These are phyloP conservation scores for Sporobolomyces roseus DNA, from an alignment of 768 basidiomycete genomes.

Conservation along the genomic window DNA sequence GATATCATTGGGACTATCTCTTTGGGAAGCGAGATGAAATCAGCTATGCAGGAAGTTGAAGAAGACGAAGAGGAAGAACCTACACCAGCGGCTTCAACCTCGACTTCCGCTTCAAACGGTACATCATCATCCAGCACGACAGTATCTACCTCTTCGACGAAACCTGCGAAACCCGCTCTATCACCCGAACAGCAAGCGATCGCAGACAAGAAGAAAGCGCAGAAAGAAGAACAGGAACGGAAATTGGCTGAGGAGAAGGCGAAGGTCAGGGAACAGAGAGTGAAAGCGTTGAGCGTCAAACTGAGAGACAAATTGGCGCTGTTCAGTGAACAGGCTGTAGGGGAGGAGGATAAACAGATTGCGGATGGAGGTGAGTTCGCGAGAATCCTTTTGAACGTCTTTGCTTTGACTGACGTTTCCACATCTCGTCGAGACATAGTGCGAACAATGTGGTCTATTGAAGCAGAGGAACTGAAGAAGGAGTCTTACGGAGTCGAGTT, in stretches of 20 bases:
- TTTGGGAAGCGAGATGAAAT: conserved; percentile 86
- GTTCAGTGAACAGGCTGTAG: conserved; percentile 64
- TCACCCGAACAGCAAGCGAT: conserved; percentile 65
- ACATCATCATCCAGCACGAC: background rate
- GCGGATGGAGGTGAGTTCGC: conserved; percentile 58
- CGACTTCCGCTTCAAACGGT: background rate
- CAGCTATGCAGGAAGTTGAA: conserved; percentile 79
- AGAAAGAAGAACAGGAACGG: conserved; percentile 52
- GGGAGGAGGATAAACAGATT: conserved; percentile 66
- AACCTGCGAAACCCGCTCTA: conserved; percentile 33
- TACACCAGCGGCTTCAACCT: background rate
- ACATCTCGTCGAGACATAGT: background rate
- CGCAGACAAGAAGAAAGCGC: conserved; percentile 47
- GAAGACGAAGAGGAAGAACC: conserved; percentile 52
- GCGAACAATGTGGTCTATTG: conserved; percentile 44
- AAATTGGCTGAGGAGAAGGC: conserved; percentile 59
- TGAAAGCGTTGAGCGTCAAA: conserved; percentile 70
- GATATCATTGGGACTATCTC: conserved; percentile 86
- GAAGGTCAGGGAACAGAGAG: conserved; percentile 68
- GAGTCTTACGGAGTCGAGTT: conserved; percentile 86
- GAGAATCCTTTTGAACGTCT: background rate
- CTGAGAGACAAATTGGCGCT: conserved; percentile 77
- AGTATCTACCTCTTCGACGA: background rate
- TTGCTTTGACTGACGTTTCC: conserved; percentile 33
- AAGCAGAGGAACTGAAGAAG: conserved; percentile 61